Base-by-base conservation (phyloP, 1,284 basidiomycete genomes). In the Trichosporon ovoides region DNA sequence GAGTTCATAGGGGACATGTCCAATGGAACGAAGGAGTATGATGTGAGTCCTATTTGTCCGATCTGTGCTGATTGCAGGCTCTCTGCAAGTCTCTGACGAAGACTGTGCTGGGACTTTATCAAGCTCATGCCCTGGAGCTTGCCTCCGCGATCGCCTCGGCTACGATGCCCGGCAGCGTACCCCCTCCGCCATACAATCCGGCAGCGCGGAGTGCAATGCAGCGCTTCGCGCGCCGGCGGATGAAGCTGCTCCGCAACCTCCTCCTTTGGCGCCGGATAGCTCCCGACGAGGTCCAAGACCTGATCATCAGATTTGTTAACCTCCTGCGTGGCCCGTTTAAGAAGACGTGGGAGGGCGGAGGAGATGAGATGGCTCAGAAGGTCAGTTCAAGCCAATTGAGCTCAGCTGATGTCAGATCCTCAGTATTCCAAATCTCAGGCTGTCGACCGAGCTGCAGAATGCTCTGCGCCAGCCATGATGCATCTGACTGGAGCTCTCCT, bases 301-400 rank as follows among this genome's bases (percentile, higher is more conserved):
- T 90, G 46, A 81, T 85, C 14, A 81, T 78, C 16, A 80, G 80
- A 59, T 73, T 91, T 16, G 80, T 89, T 7, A 81, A 81, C n/a
- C 82, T 82, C 60, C 80, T 94, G 50, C 66, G 88, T 48, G 84
- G 84, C 1, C 80, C 90, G 18, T 84, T 91, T 6, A 82, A 85
- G 61, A 83, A 81, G 56, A 87, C 87, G 6, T 96, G 93, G 93
- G 88, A 91, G 34, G 87, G 89, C 33, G 92, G 93, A 14, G 92
- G 91, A 1, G 83, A 87, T 69, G 83, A 86, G 70, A 78, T 85
- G 60, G 81, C 85, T 59, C 77, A 77, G 52, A 84, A 84, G 82
- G 90, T 89, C 61, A 69, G 75, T 68, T 20, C 6, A 9, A 13
- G 5, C 7, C 18, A 7, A 5, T n/a, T 13, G 12, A n/a, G 14